Evolutionary conservation across 164 flowering plant species (phyloP).

Genomic region (Houttuynia cordata): DNA sequence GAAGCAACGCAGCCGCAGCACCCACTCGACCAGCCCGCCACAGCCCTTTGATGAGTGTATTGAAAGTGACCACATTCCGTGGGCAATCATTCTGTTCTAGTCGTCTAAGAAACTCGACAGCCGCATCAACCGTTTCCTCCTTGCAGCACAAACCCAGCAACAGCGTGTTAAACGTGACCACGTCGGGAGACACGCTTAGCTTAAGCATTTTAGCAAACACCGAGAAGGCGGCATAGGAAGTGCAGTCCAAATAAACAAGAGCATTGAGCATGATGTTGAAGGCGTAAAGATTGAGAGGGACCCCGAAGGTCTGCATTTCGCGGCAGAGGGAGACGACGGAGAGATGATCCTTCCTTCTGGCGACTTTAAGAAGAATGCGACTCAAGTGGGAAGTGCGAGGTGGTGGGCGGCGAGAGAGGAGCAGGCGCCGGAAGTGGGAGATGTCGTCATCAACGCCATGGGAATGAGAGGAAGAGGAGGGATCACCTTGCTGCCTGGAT

Average conservation of each 20-base stretch:
- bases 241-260: constrained; percentile 2
- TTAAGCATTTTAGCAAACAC: constrained; percentile 11
- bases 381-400: constrained; percentile 2
- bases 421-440: neutral
- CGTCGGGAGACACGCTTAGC: constrained; percentile 2
- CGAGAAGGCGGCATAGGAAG: constrained; percentile 7
- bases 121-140: neutral
- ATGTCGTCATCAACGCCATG: neutral
- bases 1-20: neutral
- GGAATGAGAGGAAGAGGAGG: too few species aligned
- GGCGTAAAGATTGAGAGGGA: neutral
- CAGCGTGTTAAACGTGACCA: constrained; percentile 1
- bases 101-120: neutral
- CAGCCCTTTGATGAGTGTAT: neutral
- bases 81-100: constrained; percentile 3
- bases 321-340: constrained; percentile 1
- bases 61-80: neutral
- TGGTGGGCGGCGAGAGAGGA: neutral
- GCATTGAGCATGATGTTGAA: constrained; percentile 11
- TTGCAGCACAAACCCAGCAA: constrained; percentile 8
- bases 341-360: neutral
- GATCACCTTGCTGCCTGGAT: too few species aligned
- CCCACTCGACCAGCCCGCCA: neutral
- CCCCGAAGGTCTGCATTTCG: neutral
- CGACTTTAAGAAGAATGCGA: neutral